phyloP scores from a whole-genome alignment of 2,329 filamentous ascomycete species.

The Coniella lustricola region DNA sequence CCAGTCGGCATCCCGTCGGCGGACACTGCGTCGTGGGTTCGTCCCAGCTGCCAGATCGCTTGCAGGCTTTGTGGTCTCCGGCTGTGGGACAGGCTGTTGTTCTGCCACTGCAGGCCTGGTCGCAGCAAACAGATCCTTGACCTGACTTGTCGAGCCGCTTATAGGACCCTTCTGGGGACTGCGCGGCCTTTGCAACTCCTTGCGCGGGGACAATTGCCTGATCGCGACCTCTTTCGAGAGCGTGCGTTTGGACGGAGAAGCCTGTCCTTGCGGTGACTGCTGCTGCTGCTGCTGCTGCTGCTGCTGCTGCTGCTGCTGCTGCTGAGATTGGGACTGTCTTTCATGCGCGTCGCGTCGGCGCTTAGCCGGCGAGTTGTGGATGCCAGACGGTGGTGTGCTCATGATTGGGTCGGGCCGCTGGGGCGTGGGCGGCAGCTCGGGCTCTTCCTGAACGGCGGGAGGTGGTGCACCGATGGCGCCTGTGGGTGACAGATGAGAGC shows the following conservation, averaged over 20 bases:
- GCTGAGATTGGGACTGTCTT: slow-evolving; percentile 5
- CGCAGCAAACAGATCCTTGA: background rate
- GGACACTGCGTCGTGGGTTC: slow-evolving; percentile 29
- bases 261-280: slow-evolving; percentile 13
- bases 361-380: slow-evolving; percentile 52
- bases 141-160: slow-evolving; percentile 6
- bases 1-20: slow-evolving; percentile 33
- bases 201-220: background rate
- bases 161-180: background rate
- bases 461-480: slow-evolving; percentile 25
- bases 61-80: slow-evolving; percentile 39
- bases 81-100: too few relatives aligned
- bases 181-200: background rate
- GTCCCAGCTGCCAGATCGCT: slow-evolving; percentile 12
- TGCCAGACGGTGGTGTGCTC: slow-evolving; percentile 49
- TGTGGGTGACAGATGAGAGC: slow-evolving; percentile 29
- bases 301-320: too few relatives aligned
- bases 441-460: slow-evolving; percentile 40
- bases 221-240: slow-evolving; percentile 19
- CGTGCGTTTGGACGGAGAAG: slow-evolving; percentile 43
- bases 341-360: slow-evolving; percentile 22
- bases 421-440: slow-evolving; percentile 56
- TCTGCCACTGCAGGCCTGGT: too few relatives aligned
- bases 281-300: background rate
- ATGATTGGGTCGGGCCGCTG: slow-evolving; percentile 45